A percentile compares a stretch with the other conserved stretches of the same genome.
phyloP scores from a whole-genome alignment of 108 stramenopile species.

The Discostella pseudostelligera region DNA sequence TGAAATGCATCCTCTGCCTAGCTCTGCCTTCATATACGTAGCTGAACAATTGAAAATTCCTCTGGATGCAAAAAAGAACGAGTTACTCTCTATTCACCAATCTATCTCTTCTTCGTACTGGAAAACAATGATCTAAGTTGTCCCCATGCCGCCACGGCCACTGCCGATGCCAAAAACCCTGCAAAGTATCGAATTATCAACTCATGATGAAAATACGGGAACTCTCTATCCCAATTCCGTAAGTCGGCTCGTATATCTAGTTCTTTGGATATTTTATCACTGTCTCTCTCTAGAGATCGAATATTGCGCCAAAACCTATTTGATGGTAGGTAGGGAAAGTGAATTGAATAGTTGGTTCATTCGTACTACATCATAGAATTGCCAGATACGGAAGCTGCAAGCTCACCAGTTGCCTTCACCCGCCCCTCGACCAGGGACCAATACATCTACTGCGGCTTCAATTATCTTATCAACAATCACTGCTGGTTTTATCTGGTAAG shows the following conservation, averaged over 20 bases:
- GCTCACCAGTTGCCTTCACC: constrained; percentile 66
- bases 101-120: constrained; percentile 14
- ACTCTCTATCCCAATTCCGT: constrained; percentile 71
- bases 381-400: background rate
- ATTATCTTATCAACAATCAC: constrained; percentile 72
- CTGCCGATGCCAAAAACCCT: constrained; percentile 65
- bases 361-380: too few species aligned
- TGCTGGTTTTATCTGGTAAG: constrained; percentile 63
- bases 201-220: constrained; percentile 84
- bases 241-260: constrained; percentile 69
- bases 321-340: background rate
- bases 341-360: background rate
- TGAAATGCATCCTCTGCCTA: too few species aligned
- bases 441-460: constrained; percentile 56
- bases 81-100: too few species aligned
- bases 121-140: constrained; percentile 31
- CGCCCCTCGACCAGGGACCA: constrained; percentile 73
- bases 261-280: constrained; percentile 55
- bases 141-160: constrained; percentile 46
- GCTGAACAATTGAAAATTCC: too few species aligned
- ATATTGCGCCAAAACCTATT: constrained; percentile 30
- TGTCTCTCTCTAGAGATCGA: constrained; percentile 34
- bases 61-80: too few species aligned
- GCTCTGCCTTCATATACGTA: too few species aligned
- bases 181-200: constrained; percentile 68